Evolutionary conservation across 1,284 basidiomycete genomes (phyloP).

Genomic region (Leccinum huronense): DNA sequence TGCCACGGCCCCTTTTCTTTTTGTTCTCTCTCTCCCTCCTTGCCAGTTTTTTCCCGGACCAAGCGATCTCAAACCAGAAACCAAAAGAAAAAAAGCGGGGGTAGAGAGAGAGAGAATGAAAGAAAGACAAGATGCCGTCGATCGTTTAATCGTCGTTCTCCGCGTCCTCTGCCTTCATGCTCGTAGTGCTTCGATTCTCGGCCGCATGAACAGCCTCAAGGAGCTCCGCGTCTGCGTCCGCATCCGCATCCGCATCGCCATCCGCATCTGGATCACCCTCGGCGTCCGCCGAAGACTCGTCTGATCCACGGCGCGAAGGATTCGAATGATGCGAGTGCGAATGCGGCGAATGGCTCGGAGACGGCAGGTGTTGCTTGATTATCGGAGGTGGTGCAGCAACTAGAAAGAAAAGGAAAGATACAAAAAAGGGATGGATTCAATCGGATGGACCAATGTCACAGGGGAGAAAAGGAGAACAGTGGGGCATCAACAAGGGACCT

Average conservation of each 20-base stretch:
- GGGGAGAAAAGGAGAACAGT: neutral
- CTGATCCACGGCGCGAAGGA: slow-evolving; percentile 23
- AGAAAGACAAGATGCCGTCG: neutral
- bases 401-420: slow-evolving; percentile 1
- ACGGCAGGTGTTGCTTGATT: slow-evolving; percentile 22
- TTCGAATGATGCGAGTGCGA: slow-evolving; percentile 18
- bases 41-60: neutral
- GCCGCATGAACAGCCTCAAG: slow-evolving; percentile 29
- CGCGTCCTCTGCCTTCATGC: neutral
- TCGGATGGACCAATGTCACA: slow-evolving; percentile 6
- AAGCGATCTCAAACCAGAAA: neutral
- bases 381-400: slow-evolving; percentile 17
- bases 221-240: slow-evolving; percentile 39
- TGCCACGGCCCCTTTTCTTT: neutral
- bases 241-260: slow-evolving; percentile 34
- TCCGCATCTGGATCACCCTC: slow-evolving; percentile 36
- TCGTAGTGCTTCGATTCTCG: neutral
- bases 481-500: slow-evolving; percentile 13
- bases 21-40: neutral
- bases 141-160: slow-evolving; percentile 1
- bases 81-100: neutral
- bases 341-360: slow-evolving; percentile 25
- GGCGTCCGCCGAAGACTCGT: slow-evolving; percentile 31
- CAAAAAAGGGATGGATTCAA: slow-evolving; percentile 7
- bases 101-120: neutral